These are phyloP conservation scores for Yamadazyma taylorii DNA, from an alignment of 1,139 yeast genomes.

Conservation along the genomic window DNA sequence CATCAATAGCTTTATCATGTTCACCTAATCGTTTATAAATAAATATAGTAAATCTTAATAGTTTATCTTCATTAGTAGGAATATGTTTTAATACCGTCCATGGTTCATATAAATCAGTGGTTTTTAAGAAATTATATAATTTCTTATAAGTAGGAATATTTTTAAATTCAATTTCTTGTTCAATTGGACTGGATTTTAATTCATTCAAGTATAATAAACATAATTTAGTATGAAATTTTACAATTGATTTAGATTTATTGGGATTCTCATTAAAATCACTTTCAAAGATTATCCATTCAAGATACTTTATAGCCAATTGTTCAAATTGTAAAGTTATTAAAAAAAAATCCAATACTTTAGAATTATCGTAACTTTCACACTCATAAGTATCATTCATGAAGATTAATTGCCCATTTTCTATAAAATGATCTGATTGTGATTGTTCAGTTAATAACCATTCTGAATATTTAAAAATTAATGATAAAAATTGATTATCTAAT, in stretches of 20 bases:
- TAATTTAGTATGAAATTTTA: slow-evolving; percentile 51
- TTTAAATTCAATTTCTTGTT: slow-evolving; percentile 18
- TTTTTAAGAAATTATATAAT: slow-evolving; percentile 36
- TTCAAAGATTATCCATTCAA: slow-evolving; percentile 55
- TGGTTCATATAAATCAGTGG: slow-evolving; percentile 44
- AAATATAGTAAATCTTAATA: slow-evolving; percentile 50
- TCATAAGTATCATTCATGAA: slow-evolving; percentile 70
- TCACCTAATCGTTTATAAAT: slow-evolving; percentile 61
- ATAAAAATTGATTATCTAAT: slow-evolving; percentile 50
- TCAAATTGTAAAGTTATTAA: slow-evolving; percentile 23
- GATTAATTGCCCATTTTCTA: slow-evolving; percentile 45
- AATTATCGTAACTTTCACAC: slow-evolving; percentile 58
- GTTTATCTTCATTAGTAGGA: slow-evolving; percentile 37
- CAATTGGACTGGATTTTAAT: slow-evolving; percentile 25
- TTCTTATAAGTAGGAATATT: slow-evolving; percentile 28
- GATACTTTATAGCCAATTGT: slow-evolving; percentile 49
- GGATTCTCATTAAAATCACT: slow-evolving; percentile 46
- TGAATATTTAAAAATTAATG: slow-evolving; percentile 59
- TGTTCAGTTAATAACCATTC: slow-evolving; percentile 50
- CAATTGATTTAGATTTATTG: slow-evolving; percentile 27
- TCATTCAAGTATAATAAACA: slow-evolving; percentile 54
- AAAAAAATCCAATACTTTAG: slow-evolving; percentile 53
- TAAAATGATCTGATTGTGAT: slow-evolving; percentile 21
- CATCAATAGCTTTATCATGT: slow-evolving; percentile 64
- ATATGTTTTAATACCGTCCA: slow-evolving; percentile 41